These are phyloP conservation scores for Erodium texanum DNA, from an alignment of 441 rosid genomes.

Conservation along the genomic window DNA sequence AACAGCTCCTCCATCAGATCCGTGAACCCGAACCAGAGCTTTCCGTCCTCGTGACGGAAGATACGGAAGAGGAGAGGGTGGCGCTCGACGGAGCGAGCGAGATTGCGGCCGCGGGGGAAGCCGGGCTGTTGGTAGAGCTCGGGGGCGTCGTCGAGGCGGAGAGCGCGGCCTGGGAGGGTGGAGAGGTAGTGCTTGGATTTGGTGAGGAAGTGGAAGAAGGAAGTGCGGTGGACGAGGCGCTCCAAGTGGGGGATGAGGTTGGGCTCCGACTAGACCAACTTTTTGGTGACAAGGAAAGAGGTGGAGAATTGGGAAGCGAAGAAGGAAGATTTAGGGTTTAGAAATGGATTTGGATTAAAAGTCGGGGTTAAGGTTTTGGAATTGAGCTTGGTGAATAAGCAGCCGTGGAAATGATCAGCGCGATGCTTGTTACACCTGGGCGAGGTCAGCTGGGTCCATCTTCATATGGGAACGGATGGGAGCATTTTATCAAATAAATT, in stretches of 20 bases:
- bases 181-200: constrained; percentile 53
- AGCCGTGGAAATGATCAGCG: constrained; percentile 26
- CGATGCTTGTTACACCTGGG: too few species aligned
- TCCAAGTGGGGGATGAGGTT: constrained; percentile 44
- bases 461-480: too few species aligned
- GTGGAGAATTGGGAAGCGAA: constrained; percentile 41
- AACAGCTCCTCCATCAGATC: constrained; percentile 53
- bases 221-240: constrained; percentile 45
- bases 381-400: constrained; percentile 9
- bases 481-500: too few species aligned
- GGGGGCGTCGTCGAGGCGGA: constrained; percentile 71
- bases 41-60: constrained; percentile 53
- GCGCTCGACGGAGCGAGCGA: constrained; percentile 40
- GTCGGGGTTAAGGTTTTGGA: constrained; percentile 19
- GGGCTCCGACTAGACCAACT: constrained; percentile 43
- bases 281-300: constrained; percentile 73
- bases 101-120: constrained; percentile 83
- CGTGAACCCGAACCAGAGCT: constrained; percentile 69
- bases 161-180: constrained; percentile 48
- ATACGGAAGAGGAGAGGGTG: constrained; percentile 55
- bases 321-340: constrained; percentile 3
- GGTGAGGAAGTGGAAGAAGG: constrained; percentile 54
- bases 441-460: too few species aligned
- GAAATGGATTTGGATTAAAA: constrained; percentile 8
- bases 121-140: constrained; percentile 75